These are phyloP conservation scores for Waltergamsia citrina DNA, from an alignment of 2,329 filamentous ascomycete genomes.

Conservation along the genomic window DNA sequence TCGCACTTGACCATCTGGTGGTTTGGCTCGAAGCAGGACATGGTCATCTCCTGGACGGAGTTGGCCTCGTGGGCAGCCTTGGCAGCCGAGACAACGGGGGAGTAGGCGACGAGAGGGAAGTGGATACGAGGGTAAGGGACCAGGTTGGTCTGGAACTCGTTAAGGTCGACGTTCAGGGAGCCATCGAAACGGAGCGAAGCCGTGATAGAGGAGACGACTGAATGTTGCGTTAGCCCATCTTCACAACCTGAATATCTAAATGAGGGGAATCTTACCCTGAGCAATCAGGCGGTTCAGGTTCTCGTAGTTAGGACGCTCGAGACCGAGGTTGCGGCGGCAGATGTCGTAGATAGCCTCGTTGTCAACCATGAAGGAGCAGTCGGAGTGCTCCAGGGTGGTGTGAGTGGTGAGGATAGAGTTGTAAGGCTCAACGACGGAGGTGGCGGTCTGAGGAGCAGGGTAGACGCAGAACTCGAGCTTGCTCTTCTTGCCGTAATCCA, in stretches of 20 bases:
- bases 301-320: conserved; percentile 96
- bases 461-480: conserved; percentile 99
- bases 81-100: conserved; percentile 86
- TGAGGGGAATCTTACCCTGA: conserved; percentile 54
- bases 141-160: conserved; percentile 99
- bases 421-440: conserved; percentile 98
- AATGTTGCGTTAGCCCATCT: conserved; percentile 11
- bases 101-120: conserved; percentile 96
- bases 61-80: conserved; percentile 98
- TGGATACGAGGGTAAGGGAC: conserved; percentile 98
- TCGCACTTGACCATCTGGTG: conserved; percentile 99
- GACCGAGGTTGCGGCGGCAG: conserved; percentile 93
- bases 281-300: conserved; percentile 98
- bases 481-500: conserved; percentile 99
- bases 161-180: conserved; percentile 97
- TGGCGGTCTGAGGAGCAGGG: conserved; percentile 92
- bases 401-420: conserved; percentile 99
- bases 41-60: conserved; percentile 96
- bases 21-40: conserved; percentile 98
- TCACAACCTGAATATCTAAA: background rate
- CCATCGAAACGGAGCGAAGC: conserved; percentile 97
- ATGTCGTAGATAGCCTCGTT: conserved; percentile 99
- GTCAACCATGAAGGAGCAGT: conserved; percentile 99
- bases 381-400: conserved; percentile 97
- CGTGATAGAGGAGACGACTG: conserved; percentile 96